These are phyloP conservation scores for Phyllosticta capitalensis DNA, from an alignment of 2,329 filamentous ascomycete species.

Conservation along the genomic window DNA sequence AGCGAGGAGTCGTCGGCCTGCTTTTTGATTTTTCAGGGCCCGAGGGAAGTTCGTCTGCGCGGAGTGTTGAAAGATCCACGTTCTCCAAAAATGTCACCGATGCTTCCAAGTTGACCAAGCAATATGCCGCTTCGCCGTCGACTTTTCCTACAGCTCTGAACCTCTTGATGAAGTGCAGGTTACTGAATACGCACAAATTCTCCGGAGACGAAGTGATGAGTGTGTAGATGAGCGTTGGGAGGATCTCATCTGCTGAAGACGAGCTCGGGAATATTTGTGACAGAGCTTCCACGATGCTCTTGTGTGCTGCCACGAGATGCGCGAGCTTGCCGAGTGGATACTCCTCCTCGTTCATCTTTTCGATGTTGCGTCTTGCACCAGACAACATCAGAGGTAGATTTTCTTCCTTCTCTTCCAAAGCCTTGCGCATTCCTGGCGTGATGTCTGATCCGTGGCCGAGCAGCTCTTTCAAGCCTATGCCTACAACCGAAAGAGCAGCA, in stretches of 20 bases:
- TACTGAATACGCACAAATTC: conserved; percentile 81
- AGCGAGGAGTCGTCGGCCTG: conserved; percentile 37
- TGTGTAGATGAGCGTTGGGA: conserved; percentile 93
- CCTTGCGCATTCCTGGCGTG: conserved; percentile 47
- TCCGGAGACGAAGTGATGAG: conserved; percentile 85
- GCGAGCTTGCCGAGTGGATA: conserved; percentile 88
- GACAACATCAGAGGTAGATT: conserved; percentile 66
- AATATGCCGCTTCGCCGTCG: conserved; percentile 91
- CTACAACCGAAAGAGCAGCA: conserved; percentile 80
- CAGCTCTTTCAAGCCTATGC: conserved; percentile 78
- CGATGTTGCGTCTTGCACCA: conserved; percentile 56
- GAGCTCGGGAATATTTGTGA: conserved; percentile 56
- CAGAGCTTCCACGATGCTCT: conserved; percentile 83
- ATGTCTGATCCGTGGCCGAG: conserved; percentile 47
- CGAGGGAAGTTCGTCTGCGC: conserved; percentile 66
- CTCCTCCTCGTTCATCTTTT: conserved; percentile 74
- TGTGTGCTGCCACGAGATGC: conserved; percentile 79
- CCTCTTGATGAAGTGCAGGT: conserved; percentile 86
- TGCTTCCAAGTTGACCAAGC: conserved; percentile 89
- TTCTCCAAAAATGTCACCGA: conserved; percentile 91
- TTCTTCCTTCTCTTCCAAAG: conserved; percentile 42
- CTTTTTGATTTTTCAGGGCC: conserved; percentile 50
- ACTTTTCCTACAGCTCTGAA: conserved; percentile 81
- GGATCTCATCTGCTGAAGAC: conserved; percentile 92
- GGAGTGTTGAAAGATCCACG: conserved; percentile 81